Evolutionary conservation across 2,329 filamentous ascomycete genomes (phyloP).

Genomic region (Neurospora sp.): DNA sequence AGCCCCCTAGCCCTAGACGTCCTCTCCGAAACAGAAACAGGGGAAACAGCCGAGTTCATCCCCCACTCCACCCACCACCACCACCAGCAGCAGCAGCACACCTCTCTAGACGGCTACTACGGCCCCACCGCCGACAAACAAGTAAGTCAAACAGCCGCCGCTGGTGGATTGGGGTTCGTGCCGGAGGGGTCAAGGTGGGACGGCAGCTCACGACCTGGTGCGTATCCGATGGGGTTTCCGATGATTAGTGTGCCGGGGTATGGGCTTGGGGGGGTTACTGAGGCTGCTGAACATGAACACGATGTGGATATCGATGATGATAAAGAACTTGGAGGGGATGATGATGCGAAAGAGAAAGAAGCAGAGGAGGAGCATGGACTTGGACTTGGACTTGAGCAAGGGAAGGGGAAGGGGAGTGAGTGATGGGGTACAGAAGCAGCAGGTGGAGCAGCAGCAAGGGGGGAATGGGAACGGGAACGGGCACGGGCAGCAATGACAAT

Average conservation of each 20-base stretch:
- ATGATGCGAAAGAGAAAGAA: background rate
- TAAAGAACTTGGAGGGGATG: too few species aligned
- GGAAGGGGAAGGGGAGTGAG: background rate
- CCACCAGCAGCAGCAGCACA: background rate
- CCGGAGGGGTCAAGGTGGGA: too few species aligned
- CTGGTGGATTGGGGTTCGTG: background rate
- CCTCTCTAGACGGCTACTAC: background rate
- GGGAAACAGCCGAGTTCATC: background rate
- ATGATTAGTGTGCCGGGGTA: background rate
- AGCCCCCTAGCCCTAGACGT: background rate
- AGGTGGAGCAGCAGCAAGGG: background rate
- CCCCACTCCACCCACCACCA: too few species aligned
- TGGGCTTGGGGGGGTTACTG: background rate
- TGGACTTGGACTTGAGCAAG: too few species aligned
- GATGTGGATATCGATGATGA: background rate
- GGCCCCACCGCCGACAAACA: background rate
- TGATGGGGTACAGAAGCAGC: background rate
- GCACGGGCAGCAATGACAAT: background rate
- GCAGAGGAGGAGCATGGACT: background rate
- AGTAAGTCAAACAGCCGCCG: background rate
- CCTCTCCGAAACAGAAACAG: background rate
- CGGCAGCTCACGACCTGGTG: too few species aligned
- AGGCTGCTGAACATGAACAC: background rate
- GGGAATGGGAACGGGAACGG: background rate
- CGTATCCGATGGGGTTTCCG: background rate